phyloP scores from a whole-genome alignment of 306 rosid species.

The Pterocarpus macrocarpus region DNA sequence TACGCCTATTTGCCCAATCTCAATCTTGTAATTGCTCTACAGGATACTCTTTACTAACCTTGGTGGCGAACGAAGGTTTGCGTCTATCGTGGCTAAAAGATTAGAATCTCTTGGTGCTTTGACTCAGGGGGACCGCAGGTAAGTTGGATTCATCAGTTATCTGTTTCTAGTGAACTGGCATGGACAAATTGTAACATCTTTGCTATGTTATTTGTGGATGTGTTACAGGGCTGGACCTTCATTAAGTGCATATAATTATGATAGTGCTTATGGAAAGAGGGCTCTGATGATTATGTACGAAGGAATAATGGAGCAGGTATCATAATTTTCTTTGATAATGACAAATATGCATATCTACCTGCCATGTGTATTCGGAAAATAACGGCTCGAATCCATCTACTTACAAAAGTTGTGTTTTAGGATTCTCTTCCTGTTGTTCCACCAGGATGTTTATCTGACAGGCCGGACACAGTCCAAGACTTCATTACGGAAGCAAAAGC shows the following conservation, averaged over 20 bases:
- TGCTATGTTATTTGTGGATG: conserved; percentile 45
- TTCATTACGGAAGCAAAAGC: conserved; percentile 83
- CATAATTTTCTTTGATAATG: conserved; percentile 37
- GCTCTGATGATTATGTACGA: conserved; percentile 86
- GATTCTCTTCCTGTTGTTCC: conserved; percentile 90
- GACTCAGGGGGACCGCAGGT: conserved; percentile 99
- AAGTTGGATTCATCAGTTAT: conserved; percentile 53
- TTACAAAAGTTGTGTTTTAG: conserved; percentile 62
- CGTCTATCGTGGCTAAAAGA: conserved; percentile 98
- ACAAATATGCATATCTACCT: conserved; percentile 10
- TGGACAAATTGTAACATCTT: conserved; percentile 43
- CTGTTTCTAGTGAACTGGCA: conserved; percentile 30
- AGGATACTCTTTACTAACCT: conserved; percentile 94
- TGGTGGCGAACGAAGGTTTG: conserved; percentile 98
- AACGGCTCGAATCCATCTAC: conserved; percentile 35
- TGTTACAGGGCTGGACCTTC: conserved; percentile 91
- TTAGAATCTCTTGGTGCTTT: conserved; percentile 96
- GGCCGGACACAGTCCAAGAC: conserved; percentile 73
- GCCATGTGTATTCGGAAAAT: conserved; percentile 28
- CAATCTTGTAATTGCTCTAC: conserved; percentile 47
- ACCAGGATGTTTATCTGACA: conserved; percentile 87
- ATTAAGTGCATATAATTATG: conserved; percentile 91
- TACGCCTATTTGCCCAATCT: conserved; percentile 29
- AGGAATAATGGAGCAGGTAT: conserved; percentile 98
- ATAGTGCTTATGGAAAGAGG: conserved; percentile 91